Conservation (phyloP, 345 rosid genomes). For the Gossypium stocksii region DNA sequence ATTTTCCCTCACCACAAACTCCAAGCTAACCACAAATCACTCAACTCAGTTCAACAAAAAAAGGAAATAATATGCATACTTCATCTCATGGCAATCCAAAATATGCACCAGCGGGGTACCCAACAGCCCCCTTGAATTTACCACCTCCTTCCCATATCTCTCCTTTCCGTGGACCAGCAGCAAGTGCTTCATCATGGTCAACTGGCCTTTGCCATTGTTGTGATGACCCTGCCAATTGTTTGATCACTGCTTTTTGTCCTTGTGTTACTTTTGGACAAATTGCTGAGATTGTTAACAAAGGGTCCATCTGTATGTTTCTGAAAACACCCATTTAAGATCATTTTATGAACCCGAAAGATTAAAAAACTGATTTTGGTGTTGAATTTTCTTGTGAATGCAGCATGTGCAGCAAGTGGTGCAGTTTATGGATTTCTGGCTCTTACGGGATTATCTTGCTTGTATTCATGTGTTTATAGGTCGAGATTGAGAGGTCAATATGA, state of each 20-base stretch:
- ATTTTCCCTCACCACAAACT: not conserved
- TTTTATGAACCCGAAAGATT: not conserved
- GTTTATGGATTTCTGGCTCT: slow-evolving; percentile 36
- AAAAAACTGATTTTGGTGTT: not conserved
- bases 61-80: slow-evolving; percentile 23
- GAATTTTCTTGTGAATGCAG: slow-evolving; percentile 16
- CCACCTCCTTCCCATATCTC: not conserved
- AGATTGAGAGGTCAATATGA: slow-evolving; percentile 42
- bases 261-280: slow-evolving; percentile 48
- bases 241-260: too few relatives aligned
- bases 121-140: slow-evolving; percentile 25
- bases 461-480: slow-evolving; percentile 40
- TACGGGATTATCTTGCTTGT: slow-evolving; percentile 32
- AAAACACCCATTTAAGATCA: not conserved
- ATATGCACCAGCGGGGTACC: slow-evolving; percentile 23
- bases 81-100: slow-evolving; percentile 29
- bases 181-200: not conserved
- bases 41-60: not conserved
- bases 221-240: slow-evolving; percentile 6
- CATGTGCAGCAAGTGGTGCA: slow-evolving; percentile 41
- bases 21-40: not conserved
- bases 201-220: slow-evolving; percentile 4
- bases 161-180: not conserved
- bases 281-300: slow-evolving; percentile 40
- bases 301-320: slow-evolving; percentile 32